Evolutionary conservation across 768 basidiomycete genomes (phyloP).

Genomic region (Phanerochaete sordida): DNA sequence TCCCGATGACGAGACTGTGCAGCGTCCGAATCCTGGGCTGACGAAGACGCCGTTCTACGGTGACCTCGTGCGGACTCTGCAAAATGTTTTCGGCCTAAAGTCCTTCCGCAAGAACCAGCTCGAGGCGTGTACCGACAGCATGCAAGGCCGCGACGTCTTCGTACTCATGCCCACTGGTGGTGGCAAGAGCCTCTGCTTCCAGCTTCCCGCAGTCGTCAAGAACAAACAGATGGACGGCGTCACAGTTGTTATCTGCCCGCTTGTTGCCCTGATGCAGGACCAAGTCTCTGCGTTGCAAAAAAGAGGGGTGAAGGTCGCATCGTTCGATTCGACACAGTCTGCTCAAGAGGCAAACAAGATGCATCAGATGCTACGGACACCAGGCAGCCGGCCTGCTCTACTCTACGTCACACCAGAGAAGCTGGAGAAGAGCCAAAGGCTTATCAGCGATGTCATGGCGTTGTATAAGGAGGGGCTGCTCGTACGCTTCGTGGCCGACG

Average conservation of each 20-base stretch:
- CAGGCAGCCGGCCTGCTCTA: conserved; percentile 51
- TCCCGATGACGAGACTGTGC: background rate
- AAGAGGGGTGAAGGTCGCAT: conserved; percentile 66
- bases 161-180: conserved; percentile 97
- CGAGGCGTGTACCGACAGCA: conserved; percentile 76
- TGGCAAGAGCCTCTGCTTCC: conserved; percentile 85
- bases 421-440: conserved; percentile 56
- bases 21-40: conserved; percentile 1
- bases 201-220: conserved; percentile 84
- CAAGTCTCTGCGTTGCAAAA: conserved; percentile 69
- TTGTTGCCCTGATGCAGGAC: conserved; percentile 85
- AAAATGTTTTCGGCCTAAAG: conserved; percentile 58
- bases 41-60: conserved; percentile 17
- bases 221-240: conserved; percentile 73
- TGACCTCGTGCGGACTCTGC: conserved; percentile 44
- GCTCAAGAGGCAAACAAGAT: conserved; percentile 35
- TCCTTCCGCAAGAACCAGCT: conserved; percentile 82
- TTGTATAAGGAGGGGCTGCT: conserved; percentile 57
- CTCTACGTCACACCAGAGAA: conserved; percentile 94
- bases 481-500: conserved; percentile 92
- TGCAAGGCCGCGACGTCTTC: conserved; percentile 84
- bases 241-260: conserved; percentile 87
- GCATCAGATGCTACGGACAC: conserved; percentile 41
- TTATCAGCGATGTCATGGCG: conserved; percentile 51
- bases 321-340: conserved; percentile 58